These are phyloP conservation scores for Saccharomycopsis synnaedendra DNA, from an alignment of 805 yeast genomes.

Conservation along the genomic window DNA sequence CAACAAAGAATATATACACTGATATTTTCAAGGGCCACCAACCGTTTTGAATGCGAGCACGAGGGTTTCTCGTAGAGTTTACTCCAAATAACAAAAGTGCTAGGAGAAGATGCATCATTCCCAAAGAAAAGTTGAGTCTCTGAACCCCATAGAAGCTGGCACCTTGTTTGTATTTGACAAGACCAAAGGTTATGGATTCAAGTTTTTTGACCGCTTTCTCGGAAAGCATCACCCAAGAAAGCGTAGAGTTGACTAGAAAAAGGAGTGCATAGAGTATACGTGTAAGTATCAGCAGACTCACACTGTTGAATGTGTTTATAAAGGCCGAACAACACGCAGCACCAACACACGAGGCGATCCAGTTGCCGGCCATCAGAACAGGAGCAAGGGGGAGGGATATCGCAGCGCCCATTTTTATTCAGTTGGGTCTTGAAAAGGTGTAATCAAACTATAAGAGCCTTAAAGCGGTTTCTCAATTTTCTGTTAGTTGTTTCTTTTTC, in stretches of 20 bases:
- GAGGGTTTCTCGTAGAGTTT: conserved; percentile 61
- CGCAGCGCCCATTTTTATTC: conserved; percentile 44
- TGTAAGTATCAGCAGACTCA: conserved; percentile 67
- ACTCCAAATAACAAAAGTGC: conserved; percentile 64
- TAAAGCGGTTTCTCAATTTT: too few species aligned
- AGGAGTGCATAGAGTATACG: conserved; percentile 77
- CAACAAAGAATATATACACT: conserved; percentile 43
- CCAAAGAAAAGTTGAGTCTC: conserved; percentile 80
- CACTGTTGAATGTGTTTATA: conserved; percentile 35
- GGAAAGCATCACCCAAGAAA: conserved; percentile 89
- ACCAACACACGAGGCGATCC: conserved; percentile 67
- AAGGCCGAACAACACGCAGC: conserved; percentile 69
- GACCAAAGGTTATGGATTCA: conserved; percentile 58
- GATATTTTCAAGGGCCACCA: conserved; percentile 75
- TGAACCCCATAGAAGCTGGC: conserved; percentile 88
- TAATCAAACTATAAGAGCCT: too few species aligned
- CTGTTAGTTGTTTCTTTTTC: too few species aligned
- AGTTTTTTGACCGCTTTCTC: conserved; percentile 68
- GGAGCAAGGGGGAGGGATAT: conserved; percentile 61
- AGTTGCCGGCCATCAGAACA: conserved; percentile 42
- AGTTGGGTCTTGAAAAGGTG: too few species aligned
- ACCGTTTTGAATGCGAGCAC: conserved; percentile 82
- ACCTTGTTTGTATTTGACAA: conserved; percentile 58
- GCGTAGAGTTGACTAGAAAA: conserved; percentile 61
- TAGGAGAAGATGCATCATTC: conserved; percentile 60